Conservation (phyloP, 495 filamentous ascomycete species). For the Emericellopsis terricola region DNA sequence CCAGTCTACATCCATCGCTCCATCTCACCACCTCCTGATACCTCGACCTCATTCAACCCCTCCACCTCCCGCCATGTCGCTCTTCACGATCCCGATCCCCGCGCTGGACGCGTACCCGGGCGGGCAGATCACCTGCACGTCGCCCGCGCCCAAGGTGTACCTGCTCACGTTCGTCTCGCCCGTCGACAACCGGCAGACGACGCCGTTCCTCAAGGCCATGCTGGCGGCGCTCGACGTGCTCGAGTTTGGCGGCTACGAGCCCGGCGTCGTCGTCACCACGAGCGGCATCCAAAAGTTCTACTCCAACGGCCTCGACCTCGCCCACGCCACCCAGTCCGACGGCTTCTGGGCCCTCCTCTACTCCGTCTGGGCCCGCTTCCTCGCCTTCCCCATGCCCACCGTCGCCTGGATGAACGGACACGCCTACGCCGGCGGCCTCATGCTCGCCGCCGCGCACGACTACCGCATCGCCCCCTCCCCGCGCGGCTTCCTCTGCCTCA, state of each 20-base stretch:
- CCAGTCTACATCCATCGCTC: too few relatives aligned
- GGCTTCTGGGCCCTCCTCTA: slow-evolving; percentile 41
- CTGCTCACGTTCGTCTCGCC: slow-evolving; percentile 54
- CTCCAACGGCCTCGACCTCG: slow-evolving; percentile 59
- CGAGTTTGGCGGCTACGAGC: slow-evolving; percentile 41
- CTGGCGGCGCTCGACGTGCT: slow-evolving; percentile 53
- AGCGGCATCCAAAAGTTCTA: slow-evolving; percentile 62
- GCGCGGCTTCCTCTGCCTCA: slow-evolving; percentile 54
- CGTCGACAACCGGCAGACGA: slow-evolving; percentile 58
- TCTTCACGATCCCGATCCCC: slow-evolving; percentile 25
- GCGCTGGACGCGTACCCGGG: slow-evolving; percentile 14
- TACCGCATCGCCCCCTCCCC: slow-evolving; percentile 56
- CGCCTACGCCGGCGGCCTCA: slow-evolving; percentile 61
- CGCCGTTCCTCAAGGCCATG: slow-evolving; percentile 43
- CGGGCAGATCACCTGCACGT: slow-evolving; percentile 37
- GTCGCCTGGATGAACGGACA: slow-evolving; percentile 64
- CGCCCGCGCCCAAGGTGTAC: slow-evolving; percentile 40
- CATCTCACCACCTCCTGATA: too few relatives aligned
- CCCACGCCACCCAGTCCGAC: slow-evolving; percentile 27
- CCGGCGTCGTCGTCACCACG: slow-evolving; percentile 60
- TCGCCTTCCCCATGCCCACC: slow-evolving; percentile 75
- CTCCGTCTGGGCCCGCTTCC: slow-evolving; percentile 35
- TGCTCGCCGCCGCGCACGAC: slow-evolving; percentile 73
- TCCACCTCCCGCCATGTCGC: too few relatives aligned
- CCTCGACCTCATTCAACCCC: too few relatives aligned